Base-by-base conservation (phyloP, 225 moss, liverwort and hornwort species). In the Asterella californica region DNA sequence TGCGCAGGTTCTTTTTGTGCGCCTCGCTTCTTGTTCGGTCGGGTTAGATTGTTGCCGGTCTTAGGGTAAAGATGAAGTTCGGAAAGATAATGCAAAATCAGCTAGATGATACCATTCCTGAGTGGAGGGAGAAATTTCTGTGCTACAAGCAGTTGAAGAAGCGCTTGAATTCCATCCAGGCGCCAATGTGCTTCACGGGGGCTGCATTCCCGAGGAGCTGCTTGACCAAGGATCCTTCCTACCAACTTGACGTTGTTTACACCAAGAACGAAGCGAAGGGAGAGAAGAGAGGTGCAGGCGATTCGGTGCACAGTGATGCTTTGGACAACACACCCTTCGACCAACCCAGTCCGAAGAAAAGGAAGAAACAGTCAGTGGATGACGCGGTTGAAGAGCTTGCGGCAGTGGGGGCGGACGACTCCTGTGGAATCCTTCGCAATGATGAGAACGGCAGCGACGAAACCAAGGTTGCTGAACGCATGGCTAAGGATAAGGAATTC, bases 71-170 rank as follows among this genome's bases (percentile, higher is more conserved):
- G 32, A 87, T 87, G 87, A 87, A 87, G 84, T 87, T 87, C 49
- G 80, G 82, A 37, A 87, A 87, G 80, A 84, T 82, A 63, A 34
- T 87, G 68, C 87, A 82, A 70, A 60, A 78, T 24, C 87, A 80
- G 80, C 53, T 87, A 50, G 87, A 87, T 27, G 63, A 84, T 37
- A 75, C 84, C 0, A 59, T 87, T 21, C 87, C 87, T 1, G 87
- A 84, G 38, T 87, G 87, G 87, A 85, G 83, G 75, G 89, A 91
- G 52, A 91, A 92, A 68, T 96, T 94, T 71, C 30, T 96, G 74
- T 88, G 88, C 47, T 96, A 96, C 73, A 96, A 96, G 85, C 91
- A 88, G 83, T 67, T 96, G 87, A 96, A 96, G 89, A 96, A 94
- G 86, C 82, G 88, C 46, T 83, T 96, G 49, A 96, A 96, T 64